Base-by-base conservation (phyloP, 768 basidiomycete genomes). In the Termitomyces titanicus region DNA sequence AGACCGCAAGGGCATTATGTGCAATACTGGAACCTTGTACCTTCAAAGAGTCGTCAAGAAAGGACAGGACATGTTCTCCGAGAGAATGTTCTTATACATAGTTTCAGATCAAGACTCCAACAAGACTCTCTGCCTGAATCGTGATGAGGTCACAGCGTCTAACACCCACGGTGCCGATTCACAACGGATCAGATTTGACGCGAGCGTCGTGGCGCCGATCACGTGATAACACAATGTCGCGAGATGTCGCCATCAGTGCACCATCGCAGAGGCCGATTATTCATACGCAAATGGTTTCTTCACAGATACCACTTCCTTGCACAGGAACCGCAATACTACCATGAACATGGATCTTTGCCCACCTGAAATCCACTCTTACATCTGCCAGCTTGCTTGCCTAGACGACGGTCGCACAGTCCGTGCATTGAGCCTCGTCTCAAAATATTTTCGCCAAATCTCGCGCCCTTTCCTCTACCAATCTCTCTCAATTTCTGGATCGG, bases 291-390 rank as follows among this genome's bases (percentile, higher is more conserved):
- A 50, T 37, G 39, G 20, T 22, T 25, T 11, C 17, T 47, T 22
- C 38, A 44, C 29, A 37, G 39, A 22, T 15, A 25, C 49, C 35
- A 49, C 24, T 13, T 47, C 34, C 38, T 50, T 35, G 11, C 33
- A 20, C 37, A 25, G 17, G 17, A 44, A 18, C 37, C 34, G 25
- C 47, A 9, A 37, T 34, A 34, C 33, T 49, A 42, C 42, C 51
- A 60, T 60, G 52, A 60, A 37, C 43, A 74, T 78, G 71, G 61
- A 75, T 43, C 53, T 53, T 34, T 72, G 70, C 48, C 79, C 79
- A 15, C 66, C 72, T 33, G 79, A 81, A 62, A 64, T 81, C 15
- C 74, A 75, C 51, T 70, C 74, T 3, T 72, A 75, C 54, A 79
- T 81, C 50, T 76, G 69, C 57, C 66, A 74, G 46, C 62, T 77